Evolutionary conservation across 2,329 filamentous ascomycete genomes (phyloP), one percentile per base, ranked within the genome.

Genomic region (Huntiella savannae): DNA sequence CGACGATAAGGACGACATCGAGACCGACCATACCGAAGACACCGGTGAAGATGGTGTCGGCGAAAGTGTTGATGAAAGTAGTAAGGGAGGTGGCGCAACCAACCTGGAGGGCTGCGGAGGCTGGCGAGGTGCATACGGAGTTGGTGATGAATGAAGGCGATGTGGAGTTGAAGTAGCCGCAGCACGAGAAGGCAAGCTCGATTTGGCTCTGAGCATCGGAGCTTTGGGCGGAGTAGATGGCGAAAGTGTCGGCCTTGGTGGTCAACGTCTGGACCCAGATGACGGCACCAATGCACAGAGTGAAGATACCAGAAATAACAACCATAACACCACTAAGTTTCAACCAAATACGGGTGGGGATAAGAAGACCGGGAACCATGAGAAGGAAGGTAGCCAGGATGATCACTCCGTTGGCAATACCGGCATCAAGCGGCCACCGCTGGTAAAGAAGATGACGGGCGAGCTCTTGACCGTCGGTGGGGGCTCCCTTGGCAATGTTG

Each of bases 11-110:
- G 44, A 83, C 56, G 37, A 70, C 71, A 56, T 86, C 77, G 52
- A 84, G 59, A 48, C 69, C 82, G 51, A 87, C 82, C 59, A 88
- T 76, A 51, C 81, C 83, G 58, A 91, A 91, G 46, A 81, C 68
- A 17, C 75, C 75, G 1, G 83, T 91, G 60, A 88, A 91, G 57
- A 88, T 75, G 47, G 75, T 63, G 61, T 86, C 81, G 52, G 88
- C 64, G 56, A 79, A 82, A 49, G 66, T 63, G 60, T 85, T 86
- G 49, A 77, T 70, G 55, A 79, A 85, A 46, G 65, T 70, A 17
- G 73, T 71, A 54, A 91, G 76, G 1, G 77, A 70, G 2, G 70
- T 66, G 12, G 80, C 70, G 58, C 83, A 91, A 6, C 82, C 81
- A 48, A 70, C 68, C 57, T 79, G 71, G 33, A 82, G 68, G 11